Evolutionary conservation across 306 rosid genomes (phyloP).

Genomic region (Alnus glutinosa): DNA sequence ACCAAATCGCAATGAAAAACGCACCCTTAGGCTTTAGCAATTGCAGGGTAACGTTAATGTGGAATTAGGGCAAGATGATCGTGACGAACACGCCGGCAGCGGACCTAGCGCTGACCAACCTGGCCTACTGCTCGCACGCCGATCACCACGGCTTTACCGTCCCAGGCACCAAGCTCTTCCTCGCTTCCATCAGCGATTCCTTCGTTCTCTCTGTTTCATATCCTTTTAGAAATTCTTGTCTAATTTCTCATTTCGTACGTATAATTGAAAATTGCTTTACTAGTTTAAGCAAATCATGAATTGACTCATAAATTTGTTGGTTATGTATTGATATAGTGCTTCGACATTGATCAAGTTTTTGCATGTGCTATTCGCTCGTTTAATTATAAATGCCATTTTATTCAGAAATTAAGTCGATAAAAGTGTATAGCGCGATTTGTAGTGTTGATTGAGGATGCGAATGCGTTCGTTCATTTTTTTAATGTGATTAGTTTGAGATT

Average conservation of each 20-base stretch:
- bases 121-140: conserved; percentile 67
- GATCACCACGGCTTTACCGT: conserved; percentile 69
- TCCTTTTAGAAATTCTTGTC: conserved; percentile 42
- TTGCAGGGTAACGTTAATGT: no score
- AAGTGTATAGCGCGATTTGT: not conserved
- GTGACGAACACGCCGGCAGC: conserved; percentile 70
- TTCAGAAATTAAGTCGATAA: not conserved
- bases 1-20: no score
- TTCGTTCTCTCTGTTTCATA: conserved; percentile 76
- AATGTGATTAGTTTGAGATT: not conserved
- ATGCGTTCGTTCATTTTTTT: no score
- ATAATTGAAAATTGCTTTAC: not conserved
- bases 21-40: no score
- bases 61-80: no score
- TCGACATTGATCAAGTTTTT: not conserved
- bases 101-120: conserved; percentile 72
- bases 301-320: no score
- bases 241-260: not conserved
- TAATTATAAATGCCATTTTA: no score
- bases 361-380: no score
- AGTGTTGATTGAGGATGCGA: not conserved
- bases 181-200: conserved; percentile 61
- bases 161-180: conserved; percentile 50
- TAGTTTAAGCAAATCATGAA: not conserved
- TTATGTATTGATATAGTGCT: no score